Evolutionary conservation across 257 asterid species (phyloP).

Genomic region (Thymus quinquecostatus): DNA sequence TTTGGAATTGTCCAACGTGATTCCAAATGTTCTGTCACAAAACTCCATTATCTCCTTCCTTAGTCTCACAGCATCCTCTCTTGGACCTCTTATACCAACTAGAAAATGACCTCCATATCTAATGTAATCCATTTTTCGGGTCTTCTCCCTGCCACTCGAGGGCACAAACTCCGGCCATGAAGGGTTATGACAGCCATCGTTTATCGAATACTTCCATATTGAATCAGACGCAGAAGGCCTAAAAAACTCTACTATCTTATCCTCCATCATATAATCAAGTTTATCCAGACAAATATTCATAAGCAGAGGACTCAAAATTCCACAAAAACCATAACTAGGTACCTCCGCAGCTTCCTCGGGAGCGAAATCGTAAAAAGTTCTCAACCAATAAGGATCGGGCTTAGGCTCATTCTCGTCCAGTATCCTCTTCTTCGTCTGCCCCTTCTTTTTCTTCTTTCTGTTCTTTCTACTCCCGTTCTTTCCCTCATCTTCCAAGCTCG

Average conservation of each 20-base stretch:
- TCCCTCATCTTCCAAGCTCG: conserved; percentile 36
- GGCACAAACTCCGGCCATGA: conserved; percentile 99
- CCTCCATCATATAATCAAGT: conserved; percentile 78
- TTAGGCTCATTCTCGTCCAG: conserved; percentile 77
- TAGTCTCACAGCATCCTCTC: conserved; percentile 80
- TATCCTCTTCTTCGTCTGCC: conserved; percentile 77
- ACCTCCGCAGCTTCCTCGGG: conserved; percentile 92
- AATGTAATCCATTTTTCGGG: conserved; percentile 85
- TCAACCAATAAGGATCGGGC: conserved; percentile 95
- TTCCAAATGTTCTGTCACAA: conserved; percentile 58
- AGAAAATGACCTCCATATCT: conserved; percentile 87
- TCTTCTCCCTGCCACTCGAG: conserved; percentile 80
- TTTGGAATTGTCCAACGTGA: conserved; percentile 76
- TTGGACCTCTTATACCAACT: conserved; percentile 83
- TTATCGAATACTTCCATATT: conserved; percentile 82
- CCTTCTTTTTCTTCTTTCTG: conserved; percentile 60
- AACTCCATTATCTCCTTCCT: conserved; percentile 77
- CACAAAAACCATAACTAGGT: conserved; percentile 80
- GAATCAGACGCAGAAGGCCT: conserved; percentile 73
- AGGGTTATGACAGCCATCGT: conserved; percentile 92
- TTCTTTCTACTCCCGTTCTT: conserved; percentile 45
- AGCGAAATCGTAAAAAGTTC: conserved; percentile 79
- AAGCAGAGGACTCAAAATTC: conserved; percentile 88
- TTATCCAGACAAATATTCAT: conserved; percentile 73
- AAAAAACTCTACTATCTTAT: conserved; percentile 65